phyloP scores from a whole-genome alignment of 768 basidiomycete species.

The Mycena haematopus region DNA sequence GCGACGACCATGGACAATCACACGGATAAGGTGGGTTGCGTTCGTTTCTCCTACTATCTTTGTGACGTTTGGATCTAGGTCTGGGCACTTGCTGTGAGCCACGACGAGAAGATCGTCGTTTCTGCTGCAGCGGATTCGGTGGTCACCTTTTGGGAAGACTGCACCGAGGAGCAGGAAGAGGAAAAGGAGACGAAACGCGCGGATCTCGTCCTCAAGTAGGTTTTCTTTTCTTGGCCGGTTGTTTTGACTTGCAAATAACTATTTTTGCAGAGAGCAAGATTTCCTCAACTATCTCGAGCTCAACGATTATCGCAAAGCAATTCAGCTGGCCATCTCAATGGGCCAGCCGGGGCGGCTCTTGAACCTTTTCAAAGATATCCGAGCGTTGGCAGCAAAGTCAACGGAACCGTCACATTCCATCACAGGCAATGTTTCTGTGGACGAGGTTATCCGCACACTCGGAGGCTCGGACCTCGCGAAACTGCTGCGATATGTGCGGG shows the following conservation, averaged over 20 bases:
- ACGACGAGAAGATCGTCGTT: constrained; percentile 84
- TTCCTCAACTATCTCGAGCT: constrained; percentile 88
- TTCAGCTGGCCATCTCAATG: constrained; percentile 91
- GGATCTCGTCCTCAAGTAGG: constrained; percentile 82
- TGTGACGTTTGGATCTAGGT: constrained; percentile 64
- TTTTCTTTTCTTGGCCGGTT: constrained; percentile 24
- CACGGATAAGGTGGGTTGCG: constrained; percentile 83
- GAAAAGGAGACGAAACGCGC: constrained; percentile 78
- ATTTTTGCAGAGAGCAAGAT: constrained; percentile 89
- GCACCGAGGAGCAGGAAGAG: constrained; percentile 80
- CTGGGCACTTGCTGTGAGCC: constrained; percentile 91
- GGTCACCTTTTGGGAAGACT: constrained; percentile 96
- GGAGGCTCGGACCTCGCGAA: constrained; percentile 76
- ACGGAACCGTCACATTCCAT: constrained; percentile 42
- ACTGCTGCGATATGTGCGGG: constrained; percentile 80
- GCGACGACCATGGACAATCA: constrained; percentile 92
- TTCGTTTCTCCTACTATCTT: not conserved
- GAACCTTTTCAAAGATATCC: constrained; percentile 77
- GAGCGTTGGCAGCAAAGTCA: constrained; percentile 34
- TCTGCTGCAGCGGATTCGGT: constrained; percentile 97
- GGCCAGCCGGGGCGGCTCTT: constrained; percentile 90
- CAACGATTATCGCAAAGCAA: constrained; percentile 90
- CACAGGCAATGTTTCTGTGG: constrained; percentile 77
- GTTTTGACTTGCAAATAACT: constrained; percentile 15
- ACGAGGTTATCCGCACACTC: constrained; percentile 83